These are phyloP conservation scores for Microsporum ferrugineum DNA, from an alignment of 2,329 filamentous ascomycete genomes.

Conservation along the genomic window DNA sequence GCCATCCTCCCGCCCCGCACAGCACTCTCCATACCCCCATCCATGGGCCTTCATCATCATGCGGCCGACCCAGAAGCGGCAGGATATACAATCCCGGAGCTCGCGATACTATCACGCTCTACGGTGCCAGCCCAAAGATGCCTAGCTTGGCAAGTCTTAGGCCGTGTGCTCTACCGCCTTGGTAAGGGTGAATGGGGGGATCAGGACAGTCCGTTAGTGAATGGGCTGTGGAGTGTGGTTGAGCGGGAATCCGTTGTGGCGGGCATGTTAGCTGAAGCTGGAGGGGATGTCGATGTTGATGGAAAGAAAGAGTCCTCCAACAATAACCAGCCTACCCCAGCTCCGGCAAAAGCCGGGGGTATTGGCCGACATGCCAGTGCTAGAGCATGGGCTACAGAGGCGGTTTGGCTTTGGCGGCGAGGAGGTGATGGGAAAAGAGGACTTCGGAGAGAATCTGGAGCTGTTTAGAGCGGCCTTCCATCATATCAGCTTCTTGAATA, in stretches of 20 bases:
- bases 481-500: background rate
- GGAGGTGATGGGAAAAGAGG: conserved; percentile 45
- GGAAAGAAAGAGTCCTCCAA: conserved; percentile 6
- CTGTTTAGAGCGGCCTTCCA: background rate
- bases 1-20: conserved; percentile 64
- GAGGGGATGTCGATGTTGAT: conserved; percentile 43
- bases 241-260: conserved; percentile 67
- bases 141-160: conserved; percentile 82
- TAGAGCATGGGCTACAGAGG: conserved; percentile 74
- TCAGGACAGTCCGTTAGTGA: conserved; percentile 52
- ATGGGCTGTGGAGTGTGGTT: conserved; percentile 71
- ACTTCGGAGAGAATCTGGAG: conserved; percentile 25
- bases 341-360: conserved; percentile 14
- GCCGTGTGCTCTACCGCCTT: conserved; percentile 70
- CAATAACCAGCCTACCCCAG: background rate
- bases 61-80: conserved; percentile 84
- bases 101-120: conserved; percentile 68
- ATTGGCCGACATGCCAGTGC: conserved; percentile 59
- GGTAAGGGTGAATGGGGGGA: conserved; percentile 60
- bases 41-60: conserved; percentile 82
- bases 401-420: conserved; percentile 75
- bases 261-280: conserved; percentile 64
- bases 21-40: conserved; percentile 61
- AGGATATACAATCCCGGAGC: conserved; percentile 82
- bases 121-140: conserved; percentile 78